These are phyloP conservation scores for Fraxinus sp. DNA, from an alignment of 305 asterid species.

Conservation along the genomic window DNA sequence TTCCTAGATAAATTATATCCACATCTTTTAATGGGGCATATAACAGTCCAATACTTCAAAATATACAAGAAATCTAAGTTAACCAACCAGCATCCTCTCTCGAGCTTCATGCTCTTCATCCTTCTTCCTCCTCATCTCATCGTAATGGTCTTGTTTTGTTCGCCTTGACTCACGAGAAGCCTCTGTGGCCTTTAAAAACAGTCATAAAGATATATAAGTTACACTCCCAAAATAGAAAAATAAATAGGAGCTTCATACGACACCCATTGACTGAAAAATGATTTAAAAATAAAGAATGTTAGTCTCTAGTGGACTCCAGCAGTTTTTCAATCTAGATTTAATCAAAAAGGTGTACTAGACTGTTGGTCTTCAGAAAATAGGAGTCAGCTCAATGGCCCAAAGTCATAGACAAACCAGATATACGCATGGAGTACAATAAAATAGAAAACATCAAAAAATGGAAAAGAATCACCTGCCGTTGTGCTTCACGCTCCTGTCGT, in stretches of 20 bases:
- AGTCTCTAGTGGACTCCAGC: constrained; percentile 11
- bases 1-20: constrained; percentile 54
- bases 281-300: not conserved
- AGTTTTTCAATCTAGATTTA: not conserved
- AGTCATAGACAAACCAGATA: constrained; percentile 2
- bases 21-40: constrained; percentile 15
- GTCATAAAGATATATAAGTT: constrained; percentile 4
- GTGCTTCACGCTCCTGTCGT: constrained; percentile 90
- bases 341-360: not conserved
- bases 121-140: constrained; percentile 87
- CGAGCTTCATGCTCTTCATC: constrained; percentile 98
- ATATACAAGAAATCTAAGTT: constrained; percentile 12
- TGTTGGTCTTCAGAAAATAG: not conserved
- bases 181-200: constrained; percentile 70
- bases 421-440: not conserved
- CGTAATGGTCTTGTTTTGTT: constrained; percentile 83
- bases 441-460: not conserved
- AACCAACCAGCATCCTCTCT: constrained; percentile 77
- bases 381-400: constrained; percentile 7
- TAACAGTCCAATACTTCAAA: not conserved
- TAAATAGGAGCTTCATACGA: not conserved
- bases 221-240: not conserved
- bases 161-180: constrained; percentile 69
- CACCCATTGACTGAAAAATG: not conserved
- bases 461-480: constrained; percentile 60